A percentile compares a stretch with the other conserved stretches of the same genome.
Conservation (phyloP, 2,329 filamentous ascomycete species). For the Biscogniauxia sp. region DNA sequence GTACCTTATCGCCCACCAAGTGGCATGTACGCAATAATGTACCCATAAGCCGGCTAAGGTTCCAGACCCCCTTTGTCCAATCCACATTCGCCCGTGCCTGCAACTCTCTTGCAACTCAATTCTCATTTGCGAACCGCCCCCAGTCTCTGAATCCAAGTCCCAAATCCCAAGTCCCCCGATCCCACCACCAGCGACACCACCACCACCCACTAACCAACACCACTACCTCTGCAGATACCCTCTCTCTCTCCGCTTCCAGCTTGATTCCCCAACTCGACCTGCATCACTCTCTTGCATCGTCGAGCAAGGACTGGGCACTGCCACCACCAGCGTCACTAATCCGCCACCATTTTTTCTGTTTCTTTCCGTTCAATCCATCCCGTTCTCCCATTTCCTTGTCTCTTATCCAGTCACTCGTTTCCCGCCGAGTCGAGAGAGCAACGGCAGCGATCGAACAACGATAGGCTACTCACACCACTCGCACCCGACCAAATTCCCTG, state of each 20-base stretch:
- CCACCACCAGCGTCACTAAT: slow-evolving; percentile 16
- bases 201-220: neutral
- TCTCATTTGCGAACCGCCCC: slow-evolving; percentile 10
- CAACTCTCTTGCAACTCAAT: slow-evolving; percentile 12
- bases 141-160: slow-evolving; percentile 5
- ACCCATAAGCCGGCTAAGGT: neutral
- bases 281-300: slow-evolving; percentile 12
- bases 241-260: slow-evolving; percentile 8
- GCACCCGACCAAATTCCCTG: neutral
- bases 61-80: neutral
- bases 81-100: neutral
- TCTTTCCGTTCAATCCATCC: slow-evolving; percentile 9
- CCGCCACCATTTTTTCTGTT: slow-evolving; percentile 15
- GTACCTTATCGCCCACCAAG: neutral
- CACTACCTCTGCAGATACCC: neutral
- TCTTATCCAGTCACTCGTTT: slow-evolving; percentile 26
- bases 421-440: slow-evolving; percentile 4
- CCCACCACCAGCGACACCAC: neutral
- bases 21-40: neutral
- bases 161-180: neutral
- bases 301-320: slow-evolving; percentile 16
- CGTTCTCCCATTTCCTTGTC: neutral
- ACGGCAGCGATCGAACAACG: neutral
- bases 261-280: slow-evolving; percentile 12
- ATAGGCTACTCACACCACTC: neutral